Conservation (phyloP, 192 early-diverging fungal genomes). For the Gamsiella multidivaricata region DNA sequence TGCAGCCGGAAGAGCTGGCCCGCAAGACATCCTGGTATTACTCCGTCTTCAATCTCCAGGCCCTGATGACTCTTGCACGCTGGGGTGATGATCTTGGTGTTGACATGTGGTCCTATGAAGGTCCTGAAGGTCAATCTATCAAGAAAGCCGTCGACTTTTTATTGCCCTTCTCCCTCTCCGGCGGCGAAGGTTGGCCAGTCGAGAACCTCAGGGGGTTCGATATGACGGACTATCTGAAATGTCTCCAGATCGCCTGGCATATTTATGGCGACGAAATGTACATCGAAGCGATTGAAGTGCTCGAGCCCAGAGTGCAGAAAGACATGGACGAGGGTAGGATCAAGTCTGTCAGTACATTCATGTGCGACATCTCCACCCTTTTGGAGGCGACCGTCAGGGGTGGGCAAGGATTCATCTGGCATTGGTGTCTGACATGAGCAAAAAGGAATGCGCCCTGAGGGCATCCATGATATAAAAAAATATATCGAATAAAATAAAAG, state of each 20-base stretch:
- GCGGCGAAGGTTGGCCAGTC: constrained; percentile 61
- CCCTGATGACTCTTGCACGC: constrained; percentile 56
- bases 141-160: constrained; percentile 65
- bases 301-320: constrained; percentile 46
- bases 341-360: constrained; percentile 47
- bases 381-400: constrained; percentile 32
- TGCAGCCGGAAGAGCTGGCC: constrained; percentile 58
- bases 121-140: constrained; percentile 57
- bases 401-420: constrained; percentile 51
- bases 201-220: constrained; percentile 59
- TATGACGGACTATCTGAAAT: constrained; percentile 54
- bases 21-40: constrained; percentile 64
- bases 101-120: constrained; percentile 60
- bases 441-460: too few species aligned
- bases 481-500: too few species aligned
- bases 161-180: constrained; percentile 58
- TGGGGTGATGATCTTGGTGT: constrained; percentile 54
- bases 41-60: constrained; percentile 62
- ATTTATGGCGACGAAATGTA: constrained; percentile 63
- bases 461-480: too few species aligned
- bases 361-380: constrained; percentile 48
- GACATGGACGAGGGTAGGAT: constrained; percentile 54
- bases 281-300: constrained; percentile 33
- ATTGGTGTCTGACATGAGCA: constrained; percentile 48
- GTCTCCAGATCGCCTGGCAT: constrained; percentile 62